Evolutionary conservation across 2,329 filamentous ascomycete genomes (phyloP).

Genomic region (Cyphellophora attinorum): DNA sequence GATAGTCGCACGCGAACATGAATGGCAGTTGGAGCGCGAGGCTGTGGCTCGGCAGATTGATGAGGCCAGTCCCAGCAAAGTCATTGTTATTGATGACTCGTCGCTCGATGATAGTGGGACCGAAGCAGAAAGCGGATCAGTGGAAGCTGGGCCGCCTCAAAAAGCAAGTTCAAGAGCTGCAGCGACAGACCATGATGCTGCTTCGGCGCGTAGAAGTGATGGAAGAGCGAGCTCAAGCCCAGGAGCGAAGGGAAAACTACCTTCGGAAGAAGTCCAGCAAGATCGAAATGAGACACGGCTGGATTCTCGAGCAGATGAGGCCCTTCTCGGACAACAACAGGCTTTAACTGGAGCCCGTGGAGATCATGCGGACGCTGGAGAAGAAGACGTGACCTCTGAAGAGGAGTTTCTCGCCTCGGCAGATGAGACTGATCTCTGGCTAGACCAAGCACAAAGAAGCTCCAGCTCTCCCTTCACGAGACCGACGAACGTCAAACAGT

Average conservation of each 20-base stretch:
- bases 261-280: constrained; percentile 4
- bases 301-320: not conserved
- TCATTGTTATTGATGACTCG: constrained; percentile 35
- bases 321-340: not conserved
- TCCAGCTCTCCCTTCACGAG: constrained; percentile 23
- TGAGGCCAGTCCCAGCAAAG: constrained; percentile 30
- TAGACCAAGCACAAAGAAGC: constrained; percentile 29
- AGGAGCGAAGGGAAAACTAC: not conserved
- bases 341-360: not conserved
- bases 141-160: constrained; percentile 8
- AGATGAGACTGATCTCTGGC: constrained; percentile 38
- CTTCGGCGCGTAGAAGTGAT: not conserved
- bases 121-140: too few species aligned
- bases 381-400: not conserved
- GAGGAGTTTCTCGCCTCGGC: constrained; percentile 16
- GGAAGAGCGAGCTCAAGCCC: not conserved
- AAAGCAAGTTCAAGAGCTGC: constrained; percentile 12
- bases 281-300: constrained; percentile 5
- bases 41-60: constrained; percentile 33
- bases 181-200: not conserved
- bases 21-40: constrained; percentile 37
- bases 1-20: constrained; percentile 23
- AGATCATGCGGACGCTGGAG: not conserved
- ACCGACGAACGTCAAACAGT: not conserved
- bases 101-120: too few species aligned